These are phyloP conservation scores for Hortaea sp. DNA, from an alignment of 2,329 filamentous ascomycete genomes.

Conservation along the genomic window DNA sequence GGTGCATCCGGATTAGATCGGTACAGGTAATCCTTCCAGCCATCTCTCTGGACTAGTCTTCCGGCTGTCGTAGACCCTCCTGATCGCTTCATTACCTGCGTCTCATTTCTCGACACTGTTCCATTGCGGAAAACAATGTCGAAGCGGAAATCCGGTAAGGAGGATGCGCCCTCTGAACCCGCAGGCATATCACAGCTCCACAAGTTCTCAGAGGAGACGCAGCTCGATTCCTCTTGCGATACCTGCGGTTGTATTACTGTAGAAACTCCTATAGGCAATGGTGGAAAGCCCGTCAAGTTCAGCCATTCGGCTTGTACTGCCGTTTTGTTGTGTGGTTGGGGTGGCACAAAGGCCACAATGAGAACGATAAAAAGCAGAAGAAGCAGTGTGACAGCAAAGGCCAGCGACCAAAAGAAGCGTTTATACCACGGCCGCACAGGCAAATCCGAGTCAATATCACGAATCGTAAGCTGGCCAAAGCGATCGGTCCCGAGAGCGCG, in stretches of 20 bases:
- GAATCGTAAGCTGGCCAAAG: slow-evolving; percentile 22
- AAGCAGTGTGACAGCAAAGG: slow-evolving; percentile 23
- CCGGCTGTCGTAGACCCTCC: background rate
- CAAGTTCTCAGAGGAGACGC: slow-evolving; percentile 59
- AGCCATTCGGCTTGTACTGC: slow-evolving; percentile 55
- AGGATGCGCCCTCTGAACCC: slow-evolving; percentile 40
- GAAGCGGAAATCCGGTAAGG: slow-evolving; percentile 61
- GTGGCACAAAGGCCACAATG: slow-evolving; percentile 31
- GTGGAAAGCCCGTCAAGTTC: slow-evolving; percentile 76
- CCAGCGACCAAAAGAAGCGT: slow-evolving; percentile 19
- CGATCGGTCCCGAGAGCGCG: slow-evolving; percentile 12
- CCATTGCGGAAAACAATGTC: slow-evolving; percentile 57
- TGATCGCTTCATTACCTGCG: slow-evolving; percentile 6
- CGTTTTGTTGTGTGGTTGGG: slow-evolving; percentile 29
- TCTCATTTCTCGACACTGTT: slow-evolving; percentile 27
- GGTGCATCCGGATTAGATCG: slow-evolving; percentile 49
- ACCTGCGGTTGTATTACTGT: slow-evolving; percentile 68
- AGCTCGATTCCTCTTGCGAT: slow-evolving; percentile 53
- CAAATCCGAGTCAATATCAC: slow-evolving; percentile 10
- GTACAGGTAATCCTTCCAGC: slow-evolving; percentile 21
- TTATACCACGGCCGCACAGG: slow-evolving; percentile 15
- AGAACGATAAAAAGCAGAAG: slow-evolving; percentile 27
- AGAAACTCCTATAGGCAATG: slow-evolving; percentile 73
- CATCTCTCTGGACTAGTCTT: slow-evolving; percentile 1
- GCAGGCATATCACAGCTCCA: slow-evolving; percentile 85